Conservation (phyloP, 192 early-diverging fungal species). For the Nowakowskiella sp. region DNA sequence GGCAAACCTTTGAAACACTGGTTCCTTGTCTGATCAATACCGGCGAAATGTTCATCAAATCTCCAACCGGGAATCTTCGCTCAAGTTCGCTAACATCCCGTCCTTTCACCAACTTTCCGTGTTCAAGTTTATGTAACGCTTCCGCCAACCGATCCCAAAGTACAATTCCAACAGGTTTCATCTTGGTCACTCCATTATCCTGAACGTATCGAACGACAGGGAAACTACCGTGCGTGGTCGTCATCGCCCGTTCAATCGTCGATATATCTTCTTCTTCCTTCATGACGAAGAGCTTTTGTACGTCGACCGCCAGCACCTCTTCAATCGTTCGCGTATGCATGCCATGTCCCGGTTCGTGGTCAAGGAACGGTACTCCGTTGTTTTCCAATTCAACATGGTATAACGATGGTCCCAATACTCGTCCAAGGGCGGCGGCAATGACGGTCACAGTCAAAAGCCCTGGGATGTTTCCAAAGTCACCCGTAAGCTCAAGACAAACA, state of each 20-base stretch:
- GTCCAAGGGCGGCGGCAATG: slow-evolving; percentile 14
- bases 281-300: slow-evolving; percentile 9
- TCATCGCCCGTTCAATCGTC: background rate
- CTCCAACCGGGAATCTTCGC: background rate
- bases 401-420: slow-evolving; percentile 16
- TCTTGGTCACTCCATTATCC: no score
- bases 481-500: slow-evolving; percentile 26
- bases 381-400: slow-evolving; percentile 33
- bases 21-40: slow-evolving; percentile 19
- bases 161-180: no score
- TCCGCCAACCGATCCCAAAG: no score
- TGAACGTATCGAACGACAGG: slow-evolving; percentile 22
- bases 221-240: slow-evolving; percentile 13
- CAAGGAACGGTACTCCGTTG: slow-evolving; percentile 22
- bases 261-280: slow-evolving; percentile 3
- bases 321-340: no score
- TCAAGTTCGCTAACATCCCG: no score
- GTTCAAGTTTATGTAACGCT: no score
- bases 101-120: no score
- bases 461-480: slow-evolving; percentile 21
- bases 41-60: slow-evolving; percentile 17
- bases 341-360: slow-evolving; percentile 15
- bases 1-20: slow-evolving; percentile 29
- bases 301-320: no score
- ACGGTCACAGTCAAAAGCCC: slow-evolving; percentile 20